Evolutionary conservation across 140 eudicot species (phyloP).

Genomic region (Cichorium intybus): DNA sequence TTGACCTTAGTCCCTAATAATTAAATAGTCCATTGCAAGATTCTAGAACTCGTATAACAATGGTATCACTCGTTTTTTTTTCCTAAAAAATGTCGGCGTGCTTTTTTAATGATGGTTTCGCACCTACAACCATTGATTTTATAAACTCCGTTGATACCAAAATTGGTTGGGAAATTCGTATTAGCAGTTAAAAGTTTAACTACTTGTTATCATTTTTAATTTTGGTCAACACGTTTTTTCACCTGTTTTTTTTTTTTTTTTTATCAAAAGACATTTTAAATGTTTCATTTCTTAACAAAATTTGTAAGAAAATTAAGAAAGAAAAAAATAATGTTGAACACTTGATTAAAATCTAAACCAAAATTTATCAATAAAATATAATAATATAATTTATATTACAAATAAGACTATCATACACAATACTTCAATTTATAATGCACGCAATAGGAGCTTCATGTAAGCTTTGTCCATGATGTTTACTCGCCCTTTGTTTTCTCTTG

Average conservation of each 20-base stretch:
- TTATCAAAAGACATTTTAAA: background rate
- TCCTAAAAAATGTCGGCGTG: background rate
- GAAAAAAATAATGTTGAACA: background rate
- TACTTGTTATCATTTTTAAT: background rate
- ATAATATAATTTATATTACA: too few relatives aligned
- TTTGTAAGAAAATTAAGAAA: background rate
- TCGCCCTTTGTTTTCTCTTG: too few relatives aligned
- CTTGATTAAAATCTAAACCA: background rate
- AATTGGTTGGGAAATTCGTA: background rate
- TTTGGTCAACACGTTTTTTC: background rate
- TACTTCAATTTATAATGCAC: too few relatives aligned
- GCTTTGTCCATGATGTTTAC: too few relatives aligned
- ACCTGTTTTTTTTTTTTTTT: too few relatives aligned
- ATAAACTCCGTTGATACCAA: background rate
- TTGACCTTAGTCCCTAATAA: background rate
- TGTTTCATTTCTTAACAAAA: background rate
- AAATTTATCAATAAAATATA: too few relatives aligned
- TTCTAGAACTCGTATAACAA: background rate
- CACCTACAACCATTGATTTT: background rate
- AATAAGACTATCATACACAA: too few relatives aligned
- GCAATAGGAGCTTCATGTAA: too few relatives aligned
- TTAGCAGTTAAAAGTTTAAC: background rate
- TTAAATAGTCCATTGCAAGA: background rate
- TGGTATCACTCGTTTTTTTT: background rate
- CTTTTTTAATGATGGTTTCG: background rate